Evolutionary conservation across 2,329 filamentous ascomycete species (phyloP).

Genomic region (Talaromyces sp.): DNA sequence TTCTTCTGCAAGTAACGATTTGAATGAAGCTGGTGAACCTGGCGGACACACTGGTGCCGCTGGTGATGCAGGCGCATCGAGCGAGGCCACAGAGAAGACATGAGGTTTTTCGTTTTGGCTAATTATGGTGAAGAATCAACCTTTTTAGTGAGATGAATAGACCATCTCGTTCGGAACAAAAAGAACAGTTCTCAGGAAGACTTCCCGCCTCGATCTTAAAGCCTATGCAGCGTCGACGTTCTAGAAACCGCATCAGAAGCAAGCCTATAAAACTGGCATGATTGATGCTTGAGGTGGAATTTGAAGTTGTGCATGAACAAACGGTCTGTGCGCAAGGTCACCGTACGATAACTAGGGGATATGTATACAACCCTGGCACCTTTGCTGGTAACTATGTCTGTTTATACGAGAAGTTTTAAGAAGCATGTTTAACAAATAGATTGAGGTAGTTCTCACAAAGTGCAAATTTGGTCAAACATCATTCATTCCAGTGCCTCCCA

Average conservation of each 20-base stretch:
- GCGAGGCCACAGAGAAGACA: background rate
- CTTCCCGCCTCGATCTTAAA: background rate
- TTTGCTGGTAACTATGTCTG: background rate
- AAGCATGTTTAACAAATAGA: background rate
- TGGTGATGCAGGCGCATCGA: background rate
- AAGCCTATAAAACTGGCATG: background rate
- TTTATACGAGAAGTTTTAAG: background rate
- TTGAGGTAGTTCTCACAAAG: background rate
- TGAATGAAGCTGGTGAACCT: background rate
- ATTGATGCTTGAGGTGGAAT: background rate
- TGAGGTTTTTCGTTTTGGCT: background rate
- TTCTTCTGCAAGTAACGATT: background rate
- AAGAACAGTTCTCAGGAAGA: background rate
- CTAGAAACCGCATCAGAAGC: background rate
- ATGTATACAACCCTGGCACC: background rate
- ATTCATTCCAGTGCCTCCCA: background rate
- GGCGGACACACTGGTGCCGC: background rate
- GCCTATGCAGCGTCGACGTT: background rate
- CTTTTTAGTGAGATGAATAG: background rate
- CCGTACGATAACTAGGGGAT: background rate
- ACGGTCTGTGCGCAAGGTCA: background rate
- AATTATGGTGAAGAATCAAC: background rate
- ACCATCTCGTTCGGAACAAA: background rate
- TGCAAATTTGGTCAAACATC: background rate
- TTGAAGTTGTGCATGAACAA: background rate